phyloP scores from a whole-genome alignment of 1,284 basidiomycete species.

The Gastroboletus turbinatus region DNA sequence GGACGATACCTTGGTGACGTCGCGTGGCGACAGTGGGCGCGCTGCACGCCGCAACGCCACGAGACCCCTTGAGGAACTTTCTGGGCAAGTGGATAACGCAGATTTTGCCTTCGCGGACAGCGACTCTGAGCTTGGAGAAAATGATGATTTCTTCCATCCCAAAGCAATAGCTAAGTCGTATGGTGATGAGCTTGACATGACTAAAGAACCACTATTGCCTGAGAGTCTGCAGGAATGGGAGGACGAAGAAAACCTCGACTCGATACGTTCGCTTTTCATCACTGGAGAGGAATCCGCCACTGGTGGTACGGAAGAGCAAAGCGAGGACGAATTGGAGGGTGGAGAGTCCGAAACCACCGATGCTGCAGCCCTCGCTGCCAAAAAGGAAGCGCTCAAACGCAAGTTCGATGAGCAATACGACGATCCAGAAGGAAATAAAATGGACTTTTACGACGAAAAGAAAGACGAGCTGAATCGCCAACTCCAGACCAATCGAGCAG shows the following conservation, averaged over 20 bases:
- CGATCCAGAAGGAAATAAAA: constrained; percentile 74
- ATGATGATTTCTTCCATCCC: constrained; percentile 73
- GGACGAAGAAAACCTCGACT: constrained; percentile 81
- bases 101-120: constrained; percentile 75
- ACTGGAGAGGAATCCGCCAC: constrained; percentile 58
- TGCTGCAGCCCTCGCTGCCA: constrained; percentile 69
- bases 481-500: constrained; percentile 80
- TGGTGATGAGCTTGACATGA: constrained; percentile 67
- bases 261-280: constrained; percentile 89
- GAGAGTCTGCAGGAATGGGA: constrained; percentile 76
- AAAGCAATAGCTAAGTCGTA: constrained; percentile 42
- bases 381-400: constrained; percentile 90
- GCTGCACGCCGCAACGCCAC: constrained; percentile 45
- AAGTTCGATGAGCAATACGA: constrained; percentile 98
- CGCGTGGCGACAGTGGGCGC: constrained; percentile 44
- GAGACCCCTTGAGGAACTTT: constrained; percentile 41
- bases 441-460: constrained; percentile 88
- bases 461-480: constrained; percentile 92
- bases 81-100: constrained; percentile 36
- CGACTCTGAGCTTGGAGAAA: constrained; percentile 71
- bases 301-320: constrained; percentile 39
- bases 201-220: constrained; percentile 56
- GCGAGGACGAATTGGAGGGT: constrained; percentile 40
- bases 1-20: constrained; percentile 28
- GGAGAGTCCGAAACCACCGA: constrained; percentile 46